Evolutionary conservation across 2,329 filamentous ascomycete species (phyloP).

Genomic region (Pseudopithomyces maydicus): DNA sequence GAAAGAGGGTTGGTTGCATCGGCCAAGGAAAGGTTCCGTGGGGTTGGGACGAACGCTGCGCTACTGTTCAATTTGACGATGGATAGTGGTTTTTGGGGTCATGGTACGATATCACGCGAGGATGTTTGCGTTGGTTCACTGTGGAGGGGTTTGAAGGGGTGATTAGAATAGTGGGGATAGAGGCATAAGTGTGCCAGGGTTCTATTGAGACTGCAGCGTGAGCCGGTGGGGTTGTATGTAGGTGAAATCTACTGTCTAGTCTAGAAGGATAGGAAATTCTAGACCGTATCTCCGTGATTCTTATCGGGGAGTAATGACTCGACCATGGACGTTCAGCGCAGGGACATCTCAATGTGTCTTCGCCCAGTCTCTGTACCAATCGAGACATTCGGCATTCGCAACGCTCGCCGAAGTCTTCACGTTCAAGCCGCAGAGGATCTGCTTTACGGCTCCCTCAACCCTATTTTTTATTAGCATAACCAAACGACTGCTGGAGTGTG

Average conservation of each 20-base stretch:
- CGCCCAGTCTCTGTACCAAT: conserved; percentile 83
- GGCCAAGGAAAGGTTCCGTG: not conserved
- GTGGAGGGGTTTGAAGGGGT: too few relatives aligned
- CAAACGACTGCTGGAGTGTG: not conserved
- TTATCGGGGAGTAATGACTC: not conserved
- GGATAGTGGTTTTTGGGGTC: too few relatives aligned
- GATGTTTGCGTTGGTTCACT: too few relatives aligned
- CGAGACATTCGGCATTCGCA: conserved; percentile 85
- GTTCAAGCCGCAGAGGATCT: conserved; percentile 85
- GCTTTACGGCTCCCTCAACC: conserved; percentile 94
- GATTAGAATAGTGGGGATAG: too few relatives aligned
- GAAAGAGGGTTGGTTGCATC: not conserved
- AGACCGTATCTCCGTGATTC: too few relatives aligned
- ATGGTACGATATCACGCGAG: too few relatives aligned
- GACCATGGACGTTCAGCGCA: not conserved
- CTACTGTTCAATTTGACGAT: too few relatives aligned
- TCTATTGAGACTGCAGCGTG: too few relatives aligned
- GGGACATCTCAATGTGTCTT: conserved; percentile 23
- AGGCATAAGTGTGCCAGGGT: too few relatives aligned
- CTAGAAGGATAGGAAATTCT: too few relatives aligned
- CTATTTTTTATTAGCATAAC: conserved; percentile 47
- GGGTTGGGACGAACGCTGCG: not conserved
- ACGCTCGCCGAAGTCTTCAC: conserved; percentile 91
- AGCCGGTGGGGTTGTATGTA: too few relatives aligned
- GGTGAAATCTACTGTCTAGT: too few relatives aligned